Evolutionary conservation across 2,329 filamentous ascomycete genomes (phyloP).

Genomic region (Tolypocladium ophioglossoides): DNA sequence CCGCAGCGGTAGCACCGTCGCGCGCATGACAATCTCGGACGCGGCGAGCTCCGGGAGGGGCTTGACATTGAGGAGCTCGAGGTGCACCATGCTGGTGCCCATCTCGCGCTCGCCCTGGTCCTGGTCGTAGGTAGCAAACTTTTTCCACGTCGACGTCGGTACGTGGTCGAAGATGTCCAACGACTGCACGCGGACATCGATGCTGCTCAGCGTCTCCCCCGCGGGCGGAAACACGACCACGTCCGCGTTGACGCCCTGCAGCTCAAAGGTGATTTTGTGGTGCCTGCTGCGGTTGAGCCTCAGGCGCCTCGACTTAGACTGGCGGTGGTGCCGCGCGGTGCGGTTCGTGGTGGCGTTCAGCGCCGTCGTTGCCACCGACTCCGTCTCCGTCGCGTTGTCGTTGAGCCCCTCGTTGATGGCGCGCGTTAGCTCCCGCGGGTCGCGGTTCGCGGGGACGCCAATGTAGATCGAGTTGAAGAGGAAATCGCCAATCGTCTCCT

Average conservation of each 20-base stretch:
- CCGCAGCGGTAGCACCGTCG: slow-evolving; percentile 69
- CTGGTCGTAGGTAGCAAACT: slow-evolving; percentile 89
- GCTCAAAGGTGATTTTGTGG: slow-evolving; percentile 93
- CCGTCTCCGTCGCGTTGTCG: slow-evolving; percentile 78
- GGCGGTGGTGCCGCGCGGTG: slow-evolving; percentile 26
- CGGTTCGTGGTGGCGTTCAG: slow-evolving; percentile 47
- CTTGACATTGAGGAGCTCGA: slow-evolving; percentile 80
- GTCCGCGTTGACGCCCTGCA: slow-evolving; percentile 75
- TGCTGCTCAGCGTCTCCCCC: slow-evolving; percentile 74
- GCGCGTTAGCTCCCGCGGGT: slow-evolving; percentile 68
- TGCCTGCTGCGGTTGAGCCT: slow-evolving; percentile 75
- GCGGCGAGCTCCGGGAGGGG: slow-evolving; percentile 76
- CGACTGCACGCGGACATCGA: slow-evolving; percentile 73
- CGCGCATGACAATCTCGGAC: slow-evolving; percentile 77
- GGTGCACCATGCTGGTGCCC: slow-evolving; percentile 78
- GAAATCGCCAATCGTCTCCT: slow-evolving; percentile 85
- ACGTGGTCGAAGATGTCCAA: slow-evolving; percentile 91
- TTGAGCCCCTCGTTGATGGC: slow-evolving; percentile 85
- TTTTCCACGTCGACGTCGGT: slow-evolving; percentile 94
- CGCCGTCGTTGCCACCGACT: slow-evolving; percentile 73
- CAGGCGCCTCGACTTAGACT: slow-evolving; percentile 47
- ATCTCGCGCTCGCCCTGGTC: slow-evolving; percentile 80
- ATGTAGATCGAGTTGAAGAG: slow-evolving; percentile 99
- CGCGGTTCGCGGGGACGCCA: slow-evolving; percentile 75
- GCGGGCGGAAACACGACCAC: slow-evolving; percentile 68